Evolutionary conservation across 495 filamentous ascomycete species (phyloP).

Genomic region (Penicillium herquei): DNA sequence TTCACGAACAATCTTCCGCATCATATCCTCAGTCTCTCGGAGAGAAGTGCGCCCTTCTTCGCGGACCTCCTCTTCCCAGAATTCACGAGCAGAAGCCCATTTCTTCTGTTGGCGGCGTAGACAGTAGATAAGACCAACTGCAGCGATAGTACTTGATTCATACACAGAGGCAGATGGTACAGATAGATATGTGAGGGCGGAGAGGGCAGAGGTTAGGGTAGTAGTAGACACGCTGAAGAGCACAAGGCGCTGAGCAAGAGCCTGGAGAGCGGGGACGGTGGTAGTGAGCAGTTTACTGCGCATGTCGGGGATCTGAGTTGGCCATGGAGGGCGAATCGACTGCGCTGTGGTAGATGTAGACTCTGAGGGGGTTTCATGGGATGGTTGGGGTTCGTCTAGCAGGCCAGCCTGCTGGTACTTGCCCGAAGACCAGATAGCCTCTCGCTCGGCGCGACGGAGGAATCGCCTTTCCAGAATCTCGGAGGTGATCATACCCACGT

Average conservation of each 20-base stretch:
- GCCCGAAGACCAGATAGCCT: conserved; percentile 77
- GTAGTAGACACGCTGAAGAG: conserved; percentile 70
- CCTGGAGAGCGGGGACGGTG: conserved; percentile 73
- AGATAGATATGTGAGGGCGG: conserved; percentile 67
- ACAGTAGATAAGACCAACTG: conserved; percentile 72
- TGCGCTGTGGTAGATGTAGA: conserved; percentile 5
- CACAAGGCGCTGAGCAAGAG: conserved; percentile 74
- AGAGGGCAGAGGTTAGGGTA: conserved; percentile 60
- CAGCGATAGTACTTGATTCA: conserved; percentile 76
- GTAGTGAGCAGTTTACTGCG: conserved; percentile 55
- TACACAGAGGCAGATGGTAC: conserved; percentile 56
- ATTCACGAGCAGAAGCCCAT: conserved; percentile 69
- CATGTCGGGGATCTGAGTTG: conserved; percentile 43
- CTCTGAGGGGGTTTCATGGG: conserved; percentile 12
- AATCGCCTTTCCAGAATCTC: conserved; percentile 75
- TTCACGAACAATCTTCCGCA: conserved; percentile 56
- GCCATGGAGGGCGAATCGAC: conserved; percentile 32
- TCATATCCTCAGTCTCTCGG: conserved; percentile 62
- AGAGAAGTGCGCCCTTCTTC: conserved; percentile 78
- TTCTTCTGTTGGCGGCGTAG: conserved; percentile 70
- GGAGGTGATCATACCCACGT: conserved; percentile 75
- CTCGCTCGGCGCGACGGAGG: conserved; percentile 70
- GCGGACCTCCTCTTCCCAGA: conserved; percentile 74
- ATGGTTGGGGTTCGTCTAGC: conserved; percentile 23
- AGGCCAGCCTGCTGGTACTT: conserved; percentile 70